Evolutionary conservation across 169 alveolate species (phyloP).

Genomic region (Plasmodium malariae): DNA sequence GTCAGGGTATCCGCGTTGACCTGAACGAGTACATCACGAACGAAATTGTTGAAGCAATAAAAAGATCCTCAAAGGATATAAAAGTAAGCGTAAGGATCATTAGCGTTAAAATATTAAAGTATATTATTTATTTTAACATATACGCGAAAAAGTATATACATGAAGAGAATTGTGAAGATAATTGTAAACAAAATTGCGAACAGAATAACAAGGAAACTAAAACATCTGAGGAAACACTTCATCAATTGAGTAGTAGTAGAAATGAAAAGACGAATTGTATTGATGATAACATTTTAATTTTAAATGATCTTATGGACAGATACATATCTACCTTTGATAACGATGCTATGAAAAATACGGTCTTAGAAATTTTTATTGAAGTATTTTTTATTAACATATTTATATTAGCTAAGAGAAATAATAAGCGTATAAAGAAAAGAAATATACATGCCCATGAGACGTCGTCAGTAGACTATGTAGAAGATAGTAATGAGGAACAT

Average conservation of each 20-base stretch:
- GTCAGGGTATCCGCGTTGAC: slow-evolving; percentile 12
- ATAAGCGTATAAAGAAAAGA: too few species aligned
- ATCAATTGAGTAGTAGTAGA: background rate
- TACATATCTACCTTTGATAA: slow-evolving; percentile 67
- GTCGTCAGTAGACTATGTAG: too few species aligned
- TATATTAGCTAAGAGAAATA: slow-evolving; percentile 12
- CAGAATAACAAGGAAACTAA: background rate
- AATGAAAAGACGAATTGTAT: background rate
- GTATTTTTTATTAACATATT: slow-evolving; percentile 62
- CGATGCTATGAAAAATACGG: slow-evolving; percentile 51
- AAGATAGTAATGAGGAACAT: too few species aligned
- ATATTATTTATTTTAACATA: slow-evolving; percentile 57
- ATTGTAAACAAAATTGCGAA: background rate
- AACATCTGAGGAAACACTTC: background rate
- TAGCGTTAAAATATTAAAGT: slow-evolving; percentile 69
- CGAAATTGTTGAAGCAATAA: slow-evolving; percentile 51
- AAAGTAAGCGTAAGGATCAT: slow-evolving; percentile 59
- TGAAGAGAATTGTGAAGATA: background rate
- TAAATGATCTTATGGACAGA: slow-evolving; percentile 66
- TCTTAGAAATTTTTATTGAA: slow-evolving; percentile 54
- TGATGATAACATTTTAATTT: slow-evolving; percentile 24
- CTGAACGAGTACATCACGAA: slow-evolving; percentile 58
- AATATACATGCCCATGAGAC: too few species aligned
- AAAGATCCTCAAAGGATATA: slow-evolving; percentile 69
- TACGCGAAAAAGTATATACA: slow-evolving; percentile 28